Conservation (phyloP, 1,284 basidiomycete species). For the Tilletia horrida region DNA sequence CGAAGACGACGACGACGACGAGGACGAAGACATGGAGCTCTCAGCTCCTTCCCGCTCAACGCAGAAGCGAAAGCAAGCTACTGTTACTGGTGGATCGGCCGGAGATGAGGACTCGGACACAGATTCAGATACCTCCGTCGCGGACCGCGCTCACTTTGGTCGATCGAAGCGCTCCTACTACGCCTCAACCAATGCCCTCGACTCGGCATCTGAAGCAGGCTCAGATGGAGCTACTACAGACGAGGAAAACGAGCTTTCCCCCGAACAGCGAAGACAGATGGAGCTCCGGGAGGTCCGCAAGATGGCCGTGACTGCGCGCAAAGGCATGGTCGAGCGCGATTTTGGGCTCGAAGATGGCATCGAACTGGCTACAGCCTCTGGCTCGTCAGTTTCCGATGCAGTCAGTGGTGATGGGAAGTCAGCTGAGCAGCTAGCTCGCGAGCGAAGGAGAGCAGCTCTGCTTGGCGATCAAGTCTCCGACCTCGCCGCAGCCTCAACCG, state of each 20-base stretch:
- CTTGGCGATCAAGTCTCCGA: not conserved
- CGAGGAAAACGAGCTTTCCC: conserved; percentile 53
- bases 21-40: conserved; percentile 18
- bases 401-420: not conserved
- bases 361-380: conserved; percentile 29
- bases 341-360: conserved; percentile 73
- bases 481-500: not conserved
- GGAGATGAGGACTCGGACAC: conserved; percentile 63
- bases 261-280: conserved; percentile 59
- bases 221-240: conserved; percentile 11
- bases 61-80: conserved; percentile 21
- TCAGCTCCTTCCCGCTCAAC: conserved; percentile 20
- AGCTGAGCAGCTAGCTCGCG: conserved; percentile 1
- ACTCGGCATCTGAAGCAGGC: conserved; percentile 39
- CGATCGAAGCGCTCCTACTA: conserved; percentile 52
- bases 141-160: conserved; percentile 60
- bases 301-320: conserved; percentile 72
- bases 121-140: not conserved
- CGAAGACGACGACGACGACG: conserved; percentile 42
- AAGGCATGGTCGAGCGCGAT: conserved; percentile 72
- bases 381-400: conserved; percentile 20
- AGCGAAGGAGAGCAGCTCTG: conserved; percentile 12
- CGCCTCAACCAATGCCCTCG: conserved; percentile 47
- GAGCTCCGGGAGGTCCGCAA: conserved; percentile 82
- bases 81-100: conserved; percentile 32